Conservation (phyloP, 352 stramenopile species). For the Pythium phragmitis region DNA sequence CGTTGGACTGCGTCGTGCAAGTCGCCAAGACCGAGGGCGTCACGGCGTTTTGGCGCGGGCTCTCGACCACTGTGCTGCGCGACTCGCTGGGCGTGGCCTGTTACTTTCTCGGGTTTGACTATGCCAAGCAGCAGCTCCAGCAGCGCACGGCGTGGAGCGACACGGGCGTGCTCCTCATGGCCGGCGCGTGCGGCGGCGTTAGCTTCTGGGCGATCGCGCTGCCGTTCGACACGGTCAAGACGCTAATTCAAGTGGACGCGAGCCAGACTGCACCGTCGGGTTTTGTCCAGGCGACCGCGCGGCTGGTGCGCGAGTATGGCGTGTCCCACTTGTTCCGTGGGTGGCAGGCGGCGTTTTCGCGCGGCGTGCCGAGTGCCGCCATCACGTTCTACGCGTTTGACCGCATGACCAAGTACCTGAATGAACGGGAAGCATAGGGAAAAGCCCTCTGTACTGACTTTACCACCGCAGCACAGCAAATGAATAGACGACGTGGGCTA, state of each 20-base stretch:
- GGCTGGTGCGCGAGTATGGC: constrained; percentile 54
- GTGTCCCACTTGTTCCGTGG: constrained; percentile 68
- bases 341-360: constrained; percentile 80
- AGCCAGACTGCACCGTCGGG: constrained; percentile 42
- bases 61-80: constrained; percentile 73
- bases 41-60: constrained; percentile 68
- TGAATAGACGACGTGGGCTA: neutral
- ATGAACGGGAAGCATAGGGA: constrained; percentile 27
- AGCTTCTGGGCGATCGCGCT: constrained; percentile 85
- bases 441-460: neutral
- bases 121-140: constrained; percentile 45
- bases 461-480: neutral
- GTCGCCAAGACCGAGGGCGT: constrained; percentile 61
- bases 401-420: constrained; percentile 52
- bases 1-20: constrained; percentile 53
- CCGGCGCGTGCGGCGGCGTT: constrained; percentile 73
- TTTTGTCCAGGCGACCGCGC: constrained; percentile 36
- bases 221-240: constrained; percentile 86
- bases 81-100: constrained; percentile 83
- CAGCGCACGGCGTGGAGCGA: constrained; percentile 34
- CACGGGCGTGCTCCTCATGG: constrained; percentile 51
- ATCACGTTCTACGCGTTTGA: constrained; percentile 86
- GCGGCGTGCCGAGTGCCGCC: constrained; percentile 68
- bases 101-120: constrained; percentile 87
- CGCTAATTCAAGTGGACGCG: constrained; percentile 74